phyloP scores from a whole-genome alignment of 495 filamentous ascomycete species.

The Hypoxylon cercidicola region DNA sequence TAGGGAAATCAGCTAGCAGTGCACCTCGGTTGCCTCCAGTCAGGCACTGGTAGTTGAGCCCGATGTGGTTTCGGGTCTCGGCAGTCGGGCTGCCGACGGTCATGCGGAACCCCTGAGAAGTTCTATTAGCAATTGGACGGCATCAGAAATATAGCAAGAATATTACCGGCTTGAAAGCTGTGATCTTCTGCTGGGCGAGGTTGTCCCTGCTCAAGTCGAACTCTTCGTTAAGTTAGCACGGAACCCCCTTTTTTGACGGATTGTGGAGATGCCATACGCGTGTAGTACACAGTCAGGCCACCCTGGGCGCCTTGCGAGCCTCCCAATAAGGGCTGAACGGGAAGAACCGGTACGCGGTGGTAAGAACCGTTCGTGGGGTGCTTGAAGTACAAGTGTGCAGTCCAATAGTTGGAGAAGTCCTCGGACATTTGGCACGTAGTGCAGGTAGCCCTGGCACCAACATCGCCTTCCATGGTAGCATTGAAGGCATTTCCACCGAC shows the following conservation, averaged over 20 bases:
- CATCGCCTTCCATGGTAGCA: conserved; percentile 49
- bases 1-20: conserved; percentile 24
- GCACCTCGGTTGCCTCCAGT: conserved; percentile 35
- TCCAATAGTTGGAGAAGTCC: conserved; percentile 56
- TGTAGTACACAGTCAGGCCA: conserved; percentile 54
- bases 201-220: conserved; percentile 45
- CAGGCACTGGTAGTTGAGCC: conserved; percentile 47
- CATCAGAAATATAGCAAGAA: background rate
- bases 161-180: conserved; percentile 44
- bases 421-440: conserved; percentile 49
- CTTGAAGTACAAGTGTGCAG: conserved; percentile 53
- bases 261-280: too few species aligned
- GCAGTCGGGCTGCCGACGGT: conserved; percentile 47
- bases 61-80: conserved; percentile 26
- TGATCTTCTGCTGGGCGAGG: conserved; percentile 43
- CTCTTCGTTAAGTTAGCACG: too few species aligned
- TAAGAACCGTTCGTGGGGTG: conserved; percentile 53
- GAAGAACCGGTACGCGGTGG: conserved; percentile 48
- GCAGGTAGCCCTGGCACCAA: conserved; percentile 46
- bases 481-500: conserved; percentile 57
- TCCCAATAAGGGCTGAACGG: conserved; percentile 46
- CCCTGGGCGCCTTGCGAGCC: conserved; percentile 47
- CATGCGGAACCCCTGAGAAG: conserved; percentile 50
- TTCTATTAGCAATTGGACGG: conserved; percentile 6
- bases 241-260: too few species aligned